Conservation (phyloP, 1,139 yeast species). For the Hansenula sp. region DNA sequence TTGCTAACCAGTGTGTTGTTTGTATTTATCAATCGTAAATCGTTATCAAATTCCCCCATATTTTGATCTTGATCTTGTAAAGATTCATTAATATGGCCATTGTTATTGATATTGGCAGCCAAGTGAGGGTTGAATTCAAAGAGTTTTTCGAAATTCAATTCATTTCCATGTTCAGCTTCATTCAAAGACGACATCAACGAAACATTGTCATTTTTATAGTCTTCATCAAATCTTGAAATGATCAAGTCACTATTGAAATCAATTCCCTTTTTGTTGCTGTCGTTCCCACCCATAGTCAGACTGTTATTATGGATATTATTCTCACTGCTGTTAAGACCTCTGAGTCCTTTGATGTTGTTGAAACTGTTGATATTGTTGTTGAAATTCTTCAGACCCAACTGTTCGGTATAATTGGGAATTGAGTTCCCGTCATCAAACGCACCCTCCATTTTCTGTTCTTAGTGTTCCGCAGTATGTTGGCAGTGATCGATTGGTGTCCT, state of each 20-base stretch:
- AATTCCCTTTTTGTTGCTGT: background rate
- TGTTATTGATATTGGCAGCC: background rate
- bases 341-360: too few species aligned
- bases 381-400: background rate
- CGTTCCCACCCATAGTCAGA: background rate
- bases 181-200: background rate
- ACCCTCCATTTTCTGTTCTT: background rate
- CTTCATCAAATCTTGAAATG: background rate
- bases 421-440: background rate
- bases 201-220: background rate
- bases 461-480: too few species aligned
- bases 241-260: conserved; percentile 1
- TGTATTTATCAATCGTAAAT: conserved; percentile 5
- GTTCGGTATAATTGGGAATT: conserved; percentile 2
- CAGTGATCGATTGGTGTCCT: too few species aligned
- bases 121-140: conserved; percentile 1
- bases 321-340: too few species aligned
- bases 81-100: background rate
- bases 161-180: background rate
- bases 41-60: conserved; percentile 1
- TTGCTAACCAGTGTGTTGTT: conserved; percentile 9
- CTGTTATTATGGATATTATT: too few species aligned
- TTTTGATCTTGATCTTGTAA: background rate
- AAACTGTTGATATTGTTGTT: background rate
- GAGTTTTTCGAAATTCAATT: conserved; percentile 4